These are phyloP conservation scores for Leptomonas seymouri DNA, from an alignment of 208 protist genomes.

Conservation along the genomic window DNA sequence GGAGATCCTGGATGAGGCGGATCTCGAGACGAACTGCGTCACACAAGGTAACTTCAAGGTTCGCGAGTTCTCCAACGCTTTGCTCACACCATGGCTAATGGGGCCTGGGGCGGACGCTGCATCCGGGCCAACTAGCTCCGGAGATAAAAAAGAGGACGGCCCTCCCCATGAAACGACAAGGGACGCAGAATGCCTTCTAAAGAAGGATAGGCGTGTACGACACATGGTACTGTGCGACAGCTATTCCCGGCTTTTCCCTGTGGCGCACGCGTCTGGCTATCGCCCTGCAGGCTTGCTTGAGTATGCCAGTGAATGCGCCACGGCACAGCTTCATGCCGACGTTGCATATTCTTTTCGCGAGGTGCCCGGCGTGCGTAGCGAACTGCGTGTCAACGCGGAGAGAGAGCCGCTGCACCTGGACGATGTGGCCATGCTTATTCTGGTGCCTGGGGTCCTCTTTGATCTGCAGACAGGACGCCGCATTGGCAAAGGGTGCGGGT, in stretches of 20 bases:
- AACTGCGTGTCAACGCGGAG: too few species aligned
- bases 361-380: too few species aligned
- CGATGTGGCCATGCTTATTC: slow-evolving; percentile 42
- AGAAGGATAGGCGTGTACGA: background rate
- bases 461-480: slow-evolving; percentile 41
- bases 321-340: background rate
- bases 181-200: too few species aligned
- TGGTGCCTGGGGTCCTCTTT: slow-evolving; percentile 81
- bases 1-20: slow-evolving; percentile 54
- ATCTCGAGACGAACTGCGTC: slow-evolving; percentile 48
- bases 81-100: slow-evolving; percentile 34
- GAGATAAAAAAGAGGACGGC: background rate
- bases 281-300: slow-evolving; percentile 26
- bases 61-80: slow-evolving; percentile 38
- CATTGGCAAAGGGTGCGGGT: slow-evolving; percentile 86
- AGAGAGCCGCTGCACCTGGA: slow-evolving; percentile 7
- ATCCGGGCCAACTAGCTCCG: background rate
- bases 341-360: background rate
- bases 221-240: slow-evolving; percentile 30
- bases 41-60: slow-evolving; percentile 45
- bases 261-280: slow-evolving; percentile 18
- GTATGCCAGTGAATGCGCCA: slow-evolving; percentile 5
- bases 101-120: background rate
- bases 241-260: slow-evolving; percentile 27
- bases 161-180: background rate